These are phyloP conservation scores for Colletotrichum ledebouriae DNA, from an alignment of 2,329 filamentous ascomycete species.

Conservation along the genomic window DNA sequence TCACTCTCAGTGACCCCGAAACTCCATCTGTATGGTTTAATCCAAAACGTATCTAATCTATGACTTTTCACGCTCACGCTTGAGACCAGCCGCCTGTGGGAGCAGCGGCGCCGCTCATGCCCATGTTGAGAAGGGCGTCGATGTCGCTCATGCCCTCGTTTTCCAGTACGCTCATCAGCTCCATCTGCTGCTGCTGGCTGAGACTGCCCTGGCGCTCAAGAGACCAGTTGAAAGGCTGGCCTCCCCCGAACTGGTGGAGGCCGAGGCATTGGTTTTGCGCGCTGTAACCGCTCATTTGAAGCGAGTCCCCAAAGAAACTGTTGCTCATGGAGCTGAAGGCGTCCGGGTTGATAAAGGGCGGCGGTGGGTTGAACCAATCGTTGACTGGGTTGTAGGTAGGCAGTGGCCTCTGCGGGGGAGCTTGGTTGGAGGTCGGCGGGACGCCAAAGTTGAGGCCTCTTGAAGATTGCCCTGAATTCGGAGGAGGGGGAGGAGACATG, in stretches of 20 bases:
- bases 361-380: slow-evolving; percentile 67
- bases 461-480: slow-evolving; percentile 45
- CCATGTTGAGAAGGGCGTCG: slow-evolving; percentile 68
- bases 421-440: slow-evolving; percentile 48
- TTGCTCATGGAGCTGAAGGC: slow-evolving; percentile 59
- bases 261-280: slow-evolving; percentile 48
- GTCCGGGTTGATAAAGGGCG: slow-evolving; percentile 67
- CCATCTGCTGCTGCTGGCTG: slow-evolving; percentile 84
- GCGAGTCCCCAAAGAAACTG: slow-evolving; percentile 57
- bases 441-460: slow-evolving; percentile 55
- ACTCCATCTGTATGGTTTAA: slow-evolving; percentile 8
- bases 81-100: slow-evolving; percentile 25
- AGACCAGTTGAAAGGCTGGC: slow-evolving; percentile 50
- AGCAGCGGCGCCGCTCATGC: slow-evolving; percentile 17
- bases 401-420: slow-evolving; percentile 58
- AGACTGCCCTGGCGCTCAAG: slow-evolving; percentile 75
- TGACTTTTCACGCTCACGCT: slow-evolving; percentile 7
- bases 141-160: slow-evolving; percentile 75
- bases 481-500: slow-evolving; percentile 48
- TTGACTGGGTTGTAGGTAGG: slow-evolving; percentile 56
- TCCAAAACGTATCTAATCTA: background rate
- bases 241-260: slow-evolving; percentile 46
- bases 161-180: slow-evolving; percentile 86
- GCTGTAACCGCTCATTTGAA: slow-evolving; percentile 39
- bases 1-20: background rate